These are phyloP conservation scores for Kentomonas sorsogonicus DNA, from an alignment of 208 protist species.

Conservation along the genomic window DNA sequence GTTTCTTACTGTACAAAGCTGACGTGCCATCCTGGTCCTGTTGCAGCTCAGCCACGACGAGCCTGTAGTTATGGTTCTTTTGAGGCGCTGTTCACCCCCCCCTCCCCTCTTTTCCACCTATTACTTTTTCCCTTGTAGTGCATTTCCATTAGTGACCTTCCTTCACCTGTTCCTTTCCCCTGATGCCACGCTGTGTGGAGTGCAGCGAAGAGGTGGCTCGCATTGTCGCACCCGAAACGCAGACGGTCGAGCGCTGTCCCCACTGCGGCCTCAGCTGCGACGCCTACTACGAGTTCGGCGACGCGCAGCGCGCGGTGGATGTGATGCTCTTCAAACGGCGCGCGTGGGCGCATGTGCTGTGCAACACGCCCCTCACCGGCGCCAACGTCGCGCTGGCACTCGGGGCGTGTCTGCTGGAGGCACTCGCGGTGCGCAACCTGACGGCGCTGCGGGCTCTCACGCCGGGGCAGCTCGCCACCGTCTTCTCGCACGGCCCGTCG, in stretches of 20 bases:
- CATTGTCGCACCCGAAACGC: conserved; percentile 66
- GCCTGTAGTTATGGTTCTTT: no score
- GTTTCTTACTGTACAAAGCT: no score
- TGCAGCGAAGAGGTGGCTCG: conserved; percentile 37
- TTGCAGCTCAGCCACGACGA: no score
- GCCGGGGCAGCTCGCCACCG: conserved; percentile 1
- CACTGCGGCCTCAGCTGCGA: conserved; percentile 55
- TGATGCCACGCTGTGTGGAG: conserved; percentile 79
- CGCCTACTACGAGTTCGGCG: conserved; percentile 69
- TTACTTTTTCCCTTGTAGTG: no score
- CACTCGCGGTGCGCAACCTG: conserved; percentile 61
- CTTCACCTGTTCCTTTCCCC: no score
- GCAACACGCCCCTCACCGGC: conserved; percentile 33
- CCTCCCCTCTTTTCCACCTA: no score
- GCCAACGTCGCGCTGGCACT: conserved; percentile 26
- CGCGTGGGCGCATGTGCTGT: conserved; percentile 77
- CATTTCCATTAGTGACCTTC: no score
- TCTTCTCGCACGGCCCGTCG: conserved; percentile 18
- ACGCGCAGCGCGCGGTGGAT: conserved; percentile 73
- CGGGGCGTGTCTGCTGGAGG: conserved; percentile 60
- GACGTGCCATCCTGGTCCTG: no score
- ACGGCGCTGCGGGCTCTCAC: conserved; percentile 21
- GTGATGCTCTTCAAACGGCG: conserved; percentile 52
- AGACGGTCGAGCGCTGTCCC: conserved; percentile 66
- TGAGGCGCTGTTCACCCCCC: no score